Percentiles rank a stretch among this genome's conserved stretches.
Evolutionary conservation across 2,329 filamentous ascomycete species (phyloP).

Genomic region (Diplodia intermedia): DNA sequence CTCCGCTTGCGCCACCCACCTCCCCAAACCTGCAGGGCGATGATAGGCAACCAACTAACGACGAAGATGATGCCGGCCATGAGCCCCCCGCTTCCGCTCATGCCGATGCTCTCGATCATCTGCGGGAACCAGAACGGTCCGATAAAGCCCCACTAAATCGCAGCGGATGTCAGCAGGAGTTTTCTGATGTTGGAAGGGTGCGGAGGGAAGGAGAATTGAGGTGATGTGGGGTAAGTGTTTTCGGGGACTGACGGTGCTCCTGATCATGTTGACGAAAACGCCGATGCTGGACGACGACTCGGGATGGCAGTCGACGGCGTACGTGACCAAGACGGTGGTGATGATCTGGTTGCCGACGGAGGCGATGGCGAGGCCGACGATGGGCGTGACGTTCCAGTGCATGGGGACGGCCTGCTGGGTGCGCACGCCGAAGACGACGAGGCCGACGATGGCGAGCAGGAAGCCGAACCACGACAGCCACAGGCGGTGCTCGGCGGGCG

Average conservation of each 20-base stretch:
- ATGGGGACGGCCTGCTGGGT: slow-evolving; percentile 51
- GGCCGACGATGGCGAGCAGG: slow-evolving; percentile 58
- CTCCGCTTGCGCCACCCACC: slow-evolving; percentile 25
- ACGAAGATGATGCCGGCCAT: slow-evolving; percentile 43
- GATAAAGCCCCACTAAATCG: slow-evolving; percentile 47
- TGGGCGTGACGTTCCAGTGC: slow-evolving; percentile 64
- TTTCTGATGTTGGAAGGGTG: no score
- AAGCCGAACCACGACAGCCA: slow-evolving; percentile 65
- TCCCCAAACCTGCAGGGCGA: slow-evolving; percentile 36
- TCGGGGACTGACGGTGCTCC: slow-evolving; percentile 47
- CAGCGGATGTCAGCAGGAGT: neutral
- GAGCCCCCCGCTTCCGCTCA: slow-evolving; percentile 48
- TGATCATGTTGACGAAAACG: slow-evolving; percentile 64
- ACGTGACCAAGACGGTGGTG: slow-evolving; percentile 66
- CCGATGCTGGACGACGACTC: slow-evolving; percentile 62
- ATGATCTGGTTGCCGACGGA: slow-evolving; percentile 66
- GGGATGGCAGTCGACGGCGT: slow-evolving; percentile 64
- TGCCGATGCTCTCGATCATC: slow-evolving; percentile 49
- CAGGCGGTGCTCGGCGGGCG: slow-evolving; percentile 61
- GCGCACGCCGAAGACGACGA: slow-evolving; percentile 63
- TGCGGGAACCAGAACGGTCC: slow-evolving; percentile 52
- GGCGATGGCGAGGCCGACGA: slow-evolving; percentile 59
- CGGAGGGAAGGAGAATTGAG: no score
- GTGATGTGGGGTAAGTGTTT: no score
- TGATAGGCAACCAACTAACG: slow-evolving; percentile 39